Conservation (phyloP, 1,139 yeast genomes). For the Yamadazyma membranifaciens region DNA sequence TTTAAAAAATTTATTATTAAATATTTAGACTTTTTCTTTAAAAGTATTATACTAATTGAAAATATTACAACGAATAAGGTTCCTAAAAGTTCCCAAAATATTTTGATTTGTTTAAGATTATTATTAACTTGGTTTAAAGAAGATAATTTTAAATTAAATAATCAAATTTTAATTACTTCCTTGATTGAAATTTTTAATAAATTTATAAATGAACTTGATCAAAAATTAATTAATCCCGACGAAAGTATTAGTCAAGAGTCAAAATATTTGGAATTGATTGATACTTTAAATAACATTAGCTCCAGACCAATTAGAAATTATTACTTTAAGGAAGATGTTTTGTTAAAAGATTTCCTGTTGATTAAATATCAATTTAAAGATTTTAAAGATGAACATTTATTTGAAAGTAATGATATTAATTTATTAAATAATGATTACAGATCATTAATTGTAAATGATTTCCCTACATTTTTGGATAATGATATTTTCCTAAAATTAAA, state of each 20-base stretch:
- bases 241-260: constrained; percentile 7
- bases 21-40: constrained; percentile 34
- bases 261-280: constrained; percentile 9
- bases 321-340: constrained; percentile 63
- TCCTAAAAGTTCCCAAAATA: constrained; percentile 2
- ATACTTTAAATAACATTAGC: constrained; percentile 3
- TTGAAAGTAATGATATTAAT: constrained; percentile 28
- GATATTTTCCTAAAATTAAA: constrained; percentile 6
- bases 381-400: constrained; percentile 53
- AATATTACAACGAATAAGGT: constrained; percentile 10
- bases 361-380: constrained; percentile 55
- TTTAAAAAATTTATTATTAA: constrained; percentile 25
- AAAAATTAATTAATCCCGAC: neutral
- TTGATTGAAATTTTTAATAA: constrained; percentile 7
- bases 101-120: constrained; percentile 39
- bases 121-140: constrained; percentile 54
- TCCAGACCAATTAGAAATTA: constrained; percentile 44
- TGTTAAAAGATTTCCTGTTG: constrained; percentile 56
- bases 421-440: constrained; percentile 34
- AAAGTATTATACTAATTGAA: constrained; percentile 6
- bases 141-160: constrained; percentile 37
- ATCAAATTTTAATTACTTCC: constrained; percentile 25
- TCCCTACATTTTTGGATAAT: constrained; percentile 31
- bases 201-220: constrained; percentile 5
- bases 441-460: constrained; percentile 14